Evolutionary conservation across 495 filamentous ascomycete species (phyloP).

Genomic region (Talaromyces thailandensis): DNA sequence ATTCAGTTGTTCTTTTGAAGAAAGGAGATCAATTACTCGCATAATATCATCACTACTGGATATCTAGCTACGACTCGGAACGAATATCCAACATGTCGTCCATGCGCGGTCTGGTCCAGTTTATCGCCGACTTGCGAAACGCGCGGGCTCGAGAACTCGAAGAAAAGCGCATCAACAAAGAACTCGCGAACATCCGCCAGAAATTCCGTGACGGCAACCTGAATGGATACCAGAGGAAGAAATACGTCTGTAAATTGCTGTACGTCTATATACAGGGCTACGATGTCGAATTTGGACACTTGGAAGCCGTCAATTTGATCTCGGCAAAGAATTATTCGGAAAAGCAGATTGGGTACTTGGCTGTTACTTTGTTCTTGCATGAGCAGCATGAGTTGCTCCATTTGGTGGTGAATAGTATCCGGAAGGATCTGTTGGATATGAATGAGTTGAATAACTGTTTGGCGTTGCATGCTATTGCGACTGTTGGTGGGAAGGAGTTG

Average conservation of each 20-base stretch:
- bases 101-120: slow-evolving; percentile 89
- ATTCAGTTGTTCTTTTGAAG: neutral
- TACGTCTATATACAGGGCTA: slow-evolving; percentile 99
- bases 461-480: slow-evolving; percentile 97
- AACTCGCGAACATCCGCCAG: slow-evolving; percentile 91
- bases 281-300: slow-evolving; percentile 98
- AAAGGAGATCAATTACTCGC: neutral
- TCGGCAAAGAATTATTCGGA: slow-evolving; percentile 96
- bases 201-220: slow-evolving; percentile 71
- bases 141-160: slow-evolving; percentile 91
- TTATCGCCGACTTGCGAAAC: slow-evolving; percentile 95
- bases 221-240: slow-evolving; percentile 98
- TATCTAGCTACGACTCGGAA: neutral
- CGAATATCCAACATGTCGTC: slow-evolving; percentile 42
- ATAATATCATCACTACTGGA: neutral
- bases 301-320: slow-evolving; percentile 96
- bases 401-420: slow-evolving; percentile 95
- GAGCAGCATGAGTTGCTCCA: slow-evolving; percentile 95
- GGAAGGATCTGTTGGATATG: slow-evolving; percentile 88
- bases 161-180: slow-evolving; percentile 99
- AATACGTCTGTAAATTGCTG: slow-evolving; percentile 99
- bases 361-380: slow-evolving; percentile 94
- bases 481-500: slow-evolving; percentile 94
- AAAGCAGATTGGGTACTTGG: slow-evolving; percentile 98
- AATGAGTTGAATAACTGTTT: slow-evolving; percentile 97